Percentiles rank a stretch among this genome's conserved stretches.
These are phyloP conservation scores for Saxophila tyrrhenica DNA, from an alignment of 495 filamentous ascomycete genomes.

Conservation along the genomic window DNA sequence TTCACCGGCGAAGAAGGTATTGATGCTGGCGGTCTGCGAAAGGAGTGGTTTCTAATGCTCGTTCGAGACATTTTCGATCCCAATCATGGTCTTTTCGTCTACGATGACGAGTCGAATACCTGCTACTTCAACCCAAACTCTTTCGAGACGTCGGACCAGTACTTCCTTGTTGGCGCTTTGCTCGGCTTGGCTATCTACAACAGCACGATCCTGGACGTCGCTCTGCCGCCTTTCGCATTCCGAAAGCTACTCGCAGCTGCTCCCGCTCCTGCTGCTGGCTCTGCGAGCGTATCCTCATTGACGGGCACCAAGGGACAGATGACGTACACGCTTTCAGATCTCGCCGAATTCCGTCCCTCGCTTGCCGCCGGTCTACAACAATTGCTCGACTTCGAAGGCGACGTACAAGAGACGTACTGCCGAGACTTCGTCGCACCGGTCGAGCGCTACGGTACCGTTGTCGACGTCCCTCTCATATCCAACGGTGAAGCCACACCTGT, in stretches of 20 bases:
- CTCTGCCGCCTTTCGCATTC: slow-evolving; percentile 86
- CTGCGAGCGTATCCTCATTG: slow-evolving; percentile 37
- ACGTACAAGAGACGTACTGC: slow-evolving; percentile 73
- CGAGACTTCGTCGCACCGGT: slow-evolving; percentile 71
- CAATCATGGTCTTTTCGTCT: slow-evolving; percentile 80
- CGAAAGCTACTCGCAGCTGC: slow-evolving; percentile 71
- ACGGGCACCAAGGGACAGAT: slow-evolving; percentile 41
- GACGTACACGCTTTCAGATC: slow-evolving; percentile 68
- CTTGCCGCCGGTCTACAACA: slow-evolving; percentile 67
- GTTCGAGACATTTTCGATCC: slow-evolving; percentile 89
- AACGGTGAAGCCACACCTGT: slow-evolving; percentile 66
- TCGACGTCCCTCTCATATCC: slow-evolving; percentile 58
- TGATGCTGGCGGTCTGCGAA: slow-evolving; percentile 81
- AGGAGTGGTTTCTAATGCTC: slow-evolving; percentile 92
- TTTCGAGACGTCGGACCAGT: slow-evolving; percentile 89
- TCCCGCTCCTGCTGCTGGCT: slow-evolving; percentile 34
- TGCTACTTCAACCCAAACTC: slow-evolving; percentile 94
- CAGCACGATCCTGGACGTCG: slow-evolving; percentile 86
- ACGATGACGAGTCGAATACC: slow-evolving; percentile 87
- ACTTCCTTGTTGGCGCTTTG: slow-evolving; percentile 79
- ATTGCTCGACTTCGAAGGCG: slow-evolving; percentile 72
- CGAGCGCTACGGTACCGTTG: slow-evolving; percentile 63
- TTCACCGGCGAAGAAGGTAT: slow-evolving; percentile 86
- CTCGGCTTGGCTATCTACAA: slow-evolving; percentile 93
- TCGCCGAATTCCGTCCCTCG: slow-evolving; percentile 70